Percentiles rank a stretch among this genome's conserved stretches.
These are phyloP conservation scores for Didymella arachidicola DNA, from an alignment of 2,329 filamentous ascomycete genomes.

Conservation along the genomic window DNA sequence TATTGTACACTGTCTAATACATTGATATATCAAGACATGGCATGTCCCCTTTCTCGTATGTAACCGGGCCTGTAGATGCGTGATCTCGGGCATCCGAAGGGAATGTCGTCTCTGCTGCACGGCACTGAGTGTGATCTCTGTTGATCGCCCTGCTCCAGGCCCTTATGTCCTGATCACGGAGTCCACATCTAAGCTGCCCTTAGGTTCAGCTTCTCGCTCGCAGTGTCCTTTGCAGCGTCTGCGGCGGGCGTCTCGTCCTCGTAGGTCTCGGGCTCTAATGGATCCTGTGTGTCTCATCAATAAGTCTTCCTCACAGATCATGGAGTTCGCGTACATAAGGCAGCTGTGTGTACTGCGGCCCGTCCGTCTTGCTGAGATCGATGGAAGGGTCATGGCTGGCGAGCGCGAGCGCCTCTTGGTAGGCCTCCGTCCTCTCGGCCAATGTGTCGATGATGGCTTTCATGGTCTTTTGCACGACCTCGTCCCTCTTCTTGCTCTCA, in stretches of 20 bases:
- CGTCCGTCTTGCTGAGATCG: constrained; percentile 36
- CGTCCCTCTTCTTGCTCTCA: constrained; percentile 70
- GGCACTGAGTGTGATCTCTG: background rate
- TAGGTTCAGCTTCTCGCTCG: constrained; percentile 27
- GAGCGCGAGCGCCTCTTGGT: constrained; percentile 75
- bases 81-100: background rate
- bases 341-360: constrained; percentile 36
- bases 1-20: constrained; percentile 24
- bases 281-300: constrained; percentile 29
- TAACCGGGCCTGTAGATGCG: background rate
- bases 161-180: background rate
- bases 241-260: constrained; percentile 17
- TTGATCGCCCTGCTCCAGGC: background rate
- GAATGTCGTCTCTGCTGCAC: background rate
- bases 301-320: background rate
- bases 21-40: constrained; percentile 9
- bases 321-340: constrained; percentile 32
- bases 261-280: constrained; percentile 28
- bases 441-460: constrained; percentile 82
- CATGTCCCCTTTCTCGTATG: background rate
- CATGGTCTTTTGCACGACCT: constrained; percentile 78
- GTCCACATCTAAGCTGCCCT: constrained; percentile 19
- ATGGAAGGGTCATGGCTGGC: constrained; percentile 61
- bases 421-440: constrained; percentile 88
- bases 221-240: constrained; percentile 20